These are phyloP conservation scores for Colletotrichum eleusines DNA, from an alignment of 2,329 filamentous ascomycete species.

Conservation along the genomic window DNA sequence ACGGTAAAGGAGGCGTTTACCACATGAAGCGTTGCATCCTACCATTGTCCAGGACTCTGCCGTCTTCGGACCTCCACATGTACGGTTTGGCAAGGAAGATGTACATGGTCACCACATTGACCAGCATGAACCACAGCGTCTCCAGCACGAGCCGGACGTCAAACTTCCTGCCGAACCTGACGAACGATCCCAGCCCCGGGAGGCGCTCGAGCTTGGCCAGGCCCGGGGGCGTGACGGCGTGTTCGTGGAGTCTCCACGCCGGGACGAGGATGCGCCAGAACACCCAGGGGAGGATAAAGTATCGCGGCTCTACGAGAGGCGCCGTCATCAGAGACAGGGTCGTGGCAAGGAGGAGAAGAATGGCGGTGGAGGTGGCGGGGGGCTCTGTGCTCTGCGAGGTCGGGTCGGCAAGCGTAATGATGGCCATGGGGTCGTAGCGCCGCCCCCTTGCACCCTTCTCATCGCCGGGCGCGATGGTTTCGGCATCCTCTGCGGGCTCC, in stretches of 20 bases:
- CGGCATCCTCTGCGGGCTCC: background rate
- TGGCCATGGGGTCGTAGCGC: slow-evolving; percentile 29
- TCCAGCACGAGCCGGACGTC: slow-evolving; percentile 69
- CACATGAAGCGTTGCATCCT: slow-evolving; percentile 85
- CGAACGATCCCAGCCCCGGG: slow-evolving; percentile 21
- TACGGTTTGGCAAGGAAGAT: slow-evolving; percentile 78
- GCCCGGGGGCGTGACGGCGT: background rate
- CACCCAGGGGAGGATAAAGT: slow-evolving; percentile 96
- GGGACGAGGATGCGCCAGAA: slow-evolving; percentile 89
- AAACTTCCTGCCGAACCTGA: slow-evolving; percentile 44
- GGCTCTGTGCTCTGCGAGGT: slow-evolving; percentile 47
- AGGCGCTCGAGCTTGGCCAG: slow-evolving; percentile 10
- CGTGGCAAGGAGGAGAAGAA: slow-evolving; percentile 76
- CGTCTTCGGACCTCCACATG: slow-evolving; percentile 69
- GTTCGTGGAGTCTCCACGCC: slow-evolving; percentile 50
- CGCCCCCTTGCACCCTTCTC: slow-evolving; percentile 4
- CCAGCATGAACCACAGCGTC: slow-evolving; percentile 74
- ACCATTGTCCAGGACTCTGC: slow-evolving; percentile 65
- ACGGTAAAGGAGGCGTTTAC: slow-evolving; percentile 55
- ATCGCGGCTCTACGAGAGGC: slow-evolving; percentile 92
- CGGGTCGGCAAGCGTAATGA: slow-evolving; percentile 44
- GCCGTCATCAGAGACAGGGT: slow-evolving; percentile 85
- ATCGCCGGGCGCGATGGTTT: background rate
- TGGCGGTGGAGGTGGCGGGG: slow-evolving; percentile 62
- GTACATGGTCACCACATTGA: slow-evolving; percentile 77